A percentile compares a stretch with the other conserved stretches of the same genome.
phyloP scores from a whole-genome alignment of 1,139 yeast genomes.

The Blastobotrys aristatus region DNA sequence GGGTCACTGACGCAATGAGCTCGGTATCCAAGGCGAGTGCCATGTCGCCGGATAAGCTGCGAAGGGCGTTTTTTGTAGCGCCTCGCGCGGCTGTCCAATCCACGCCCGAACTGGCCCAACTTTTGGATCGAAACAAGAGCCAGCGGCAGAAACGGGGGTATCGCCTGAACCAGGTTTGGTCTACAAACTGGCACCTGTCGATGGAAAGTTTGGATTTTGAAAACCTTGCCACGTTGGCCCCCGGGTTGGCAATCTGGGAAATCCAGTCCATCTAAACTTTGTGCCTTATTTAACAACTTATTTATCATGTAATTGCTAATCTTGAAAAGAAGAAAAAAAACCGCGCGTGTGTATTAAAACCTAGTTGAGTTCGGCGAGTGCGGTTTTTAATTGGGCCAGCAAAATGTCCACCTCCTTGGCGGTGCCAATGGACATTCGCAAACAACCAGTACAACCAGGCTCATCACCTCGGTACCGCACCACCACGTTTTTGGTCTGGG shows the following conservation, averaged over 20 bases:
- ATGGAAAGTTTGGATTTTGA: slow-evolving; percentile 41
- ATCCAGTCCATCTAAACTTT: slow-evolving; percentile 13
- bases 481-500: slow-evolving; percentile 69
- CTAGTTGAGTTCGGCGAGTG: background rate
- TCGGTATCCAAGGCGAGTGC: slow-evolving; percentile 16
- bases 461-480: slow-evolving; percentile 89
- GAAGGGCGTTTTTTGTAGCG: slow-evolving; percentile 39
- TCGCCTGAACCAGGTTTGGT: slow-evolving; percentile 23
- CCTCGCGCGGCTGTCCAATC: slow-evolving; percentile 39
- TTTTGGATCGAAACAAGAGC: slow-evolving; percentile 4
- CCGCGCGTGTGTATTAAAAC: background rate
- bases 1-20: slow-evolving; percentile 27
- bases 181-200: slow-evolving; percentile 24
- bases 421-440: slow-evolving; percentile 86
- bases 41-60: slow-evolving; percentile 15
- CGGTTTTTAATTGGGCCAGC: slow-evolving; percentile 44
- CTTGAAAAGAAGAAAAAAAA: background rate
- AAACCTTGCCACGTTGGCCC: slow-evolving; percentile 40
- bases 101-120: slow-evolving; percentile 2
- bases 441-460: slow-evolving; percentile 79
- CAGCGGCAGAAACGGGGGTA: slow-evolving; percentile 5
- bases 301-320: background rate
- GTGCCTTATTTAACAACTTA: background rate
- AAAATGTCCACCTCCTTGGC: slow-evolving; percentile 60
- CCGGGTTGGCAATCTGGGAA: slow-evolving; percentile 57